Base-by-base conservation (phyloP, 805 yeast species). In the Candida bentonensis region DNA sequence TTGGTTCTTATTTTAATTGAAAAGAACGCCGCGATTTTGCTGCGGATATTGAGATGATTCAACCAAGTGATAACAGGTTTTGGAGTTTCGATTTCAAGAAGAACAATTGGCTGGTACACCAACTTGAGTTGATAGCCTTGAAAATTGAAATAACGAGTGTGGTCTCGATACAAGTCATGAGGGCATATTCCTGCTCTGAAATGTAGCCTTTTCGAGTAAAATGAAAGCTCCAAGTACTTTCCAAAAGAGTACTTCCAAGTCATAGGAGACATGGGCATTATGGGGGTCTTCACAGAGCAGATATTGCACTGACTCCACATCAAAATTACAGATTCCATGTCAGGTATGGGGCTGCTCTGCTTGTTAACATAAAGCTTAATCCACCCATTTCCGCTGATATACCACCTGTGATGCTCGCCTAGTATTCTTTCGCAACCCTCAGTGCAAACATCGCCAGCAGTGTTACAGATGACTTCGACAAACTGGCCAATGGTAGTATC, bases 241-340 rank as follows among this genome's bases (percentile, higher is more conserved):
- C 97, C 98, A 61, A 92, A 80, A 0, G 97, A 89, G 50, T 79
- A 79, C 55, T 80, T 86, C 80, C 94, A 88, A 0, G 96, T 79
- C 33, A 78, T 78, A 42, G 86, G 89, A 53, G 83, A 82, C 80
- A 94, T 76, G 17, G 84, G 83, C 13, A 79, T 64, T 3, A 82
- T 77, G 0, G 96, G 92, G 2, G 94, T 78, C 0, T 80, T 68
- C 28, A 70, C 73, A 13, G 78, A 74, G 59, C 99, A 92, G 42
- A 68, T 70, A 46, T 81, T 83, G 60, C 99, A 92, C 51, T 73
- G 78, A 57, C 94, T 83, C 98, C 98, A 92, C 67, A 88, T 81
- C 44, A 87, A 64, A 36, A 94, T 77, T 11, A 79, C 77, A 56
- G 81, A 73, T 47, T 77, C 77, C 39, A 75, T 56, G 2, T 79